A percentile compares a stretch with the other conserved stretches of the same genome.
These are phyloP conservation scores for Phytophthora constricta DNA, from an alignment of 352 stramenopile genomes.

Conservation along the genomic window DNA sequence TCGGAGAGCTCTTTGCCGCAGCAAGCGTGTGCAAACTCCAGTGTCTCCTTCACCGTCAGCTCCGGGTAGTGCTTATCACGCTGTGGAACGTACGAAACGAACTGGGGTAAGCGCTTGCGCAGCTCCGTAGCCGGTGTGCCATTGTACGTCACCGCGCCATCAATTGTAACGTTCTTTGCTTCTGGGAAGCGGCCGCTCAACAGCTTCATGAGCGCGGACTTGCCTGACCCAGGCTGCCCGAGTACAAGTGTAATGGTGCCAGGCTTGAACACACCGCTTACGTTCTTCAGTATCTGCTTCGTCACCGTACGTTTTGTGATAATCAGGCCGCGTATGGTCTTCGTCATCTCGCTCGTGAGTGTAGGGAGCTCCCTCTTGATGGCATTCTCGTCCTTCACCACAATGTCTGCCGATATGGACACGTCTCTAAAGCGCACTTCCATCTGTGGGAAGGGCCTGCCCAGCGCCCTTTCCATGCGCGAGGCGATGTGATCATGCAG, in stretches of 20 bases:
- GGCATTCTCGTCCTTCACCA: constrained; percentile 8
- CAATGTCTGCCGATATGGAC: constrained; percentile 7
- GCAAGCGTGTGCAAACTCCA: constrained; percentile 21
- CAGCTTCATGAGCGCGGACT: constrained; percentile 22
- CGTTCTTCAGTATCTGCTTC: constrained; percentile 25
- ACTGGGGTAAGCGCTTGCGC: constrained; percentile 24
- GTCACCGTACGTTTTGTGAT: constrained; percentile 15
- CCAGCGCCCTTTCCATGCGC: constrained; percentile 14
- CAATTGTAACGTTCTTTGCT: constrained; percentile 16
- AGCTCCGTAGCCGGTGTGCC: neutral
- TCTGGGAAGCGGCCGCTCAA: constrained; percentile 20
- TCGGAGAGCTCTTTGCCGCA: constrained; percentile 18
- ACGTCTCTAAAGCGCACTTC: constrained; percentile 13
- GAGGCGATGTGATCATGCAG: constrained; percentile 1
- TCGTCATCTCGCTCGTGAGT: constrained; percentile 17
- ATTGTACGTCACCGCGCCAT: constrained; percentile 8
- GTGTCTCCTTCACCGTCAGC: constrained; percentile 12
- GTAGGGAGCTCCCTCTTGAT: constrained; percentile 21
- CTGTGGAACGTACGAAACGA: constrained; percentile 26
- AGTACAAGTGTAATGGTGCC: neutral
- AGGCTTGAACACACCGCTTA: constrained; percentile 30
- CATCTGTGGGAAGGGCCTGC: constrained; percentile 33
- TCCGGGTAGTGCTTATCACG: constrained; percentile 22
- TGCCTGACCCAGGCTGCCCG: neutral
- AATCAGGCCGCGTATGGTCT: constrained; percentile 5